Conservation (phyloP, 2,329 filamentous ascomycete species). For the Dactylonectria estremocensis region DNA sequence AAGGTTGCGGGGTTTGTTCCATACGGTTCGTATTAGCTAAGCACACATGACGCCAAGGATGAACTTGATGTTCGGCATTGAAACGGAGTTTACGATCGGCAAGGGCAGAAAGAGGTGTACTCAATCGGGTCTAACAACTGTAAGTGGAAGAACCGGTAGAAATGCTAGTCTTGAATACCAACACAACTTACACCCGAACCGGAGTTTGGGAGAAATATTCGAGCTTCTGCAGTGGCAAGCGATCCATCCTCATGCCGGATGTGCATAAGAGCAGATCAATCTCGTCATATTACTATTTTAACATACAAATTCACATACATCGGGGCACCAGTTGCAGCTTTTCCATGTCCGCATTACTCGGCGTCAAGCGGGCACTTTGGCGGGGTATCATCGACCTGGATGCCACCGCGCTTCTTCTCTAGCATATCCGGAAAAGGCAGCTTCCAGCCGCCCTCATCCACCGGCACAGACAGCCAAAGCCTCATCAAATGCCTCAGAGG, state of each 20-base stretch:
- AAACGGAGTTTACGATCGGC: background rate
- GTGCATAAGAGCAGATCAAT: too few relatives aligned
- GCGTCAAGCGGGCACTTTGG: conserved; percentile 84
- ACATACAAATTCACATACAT: too few relatives aligned
- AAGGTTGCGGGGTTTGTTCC: background rate
- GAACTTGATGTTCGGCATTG: background rate
- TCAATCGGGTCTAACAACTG: background rate
- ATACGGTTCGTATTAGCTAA: background rate
- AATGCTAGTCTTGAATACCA: background rate
- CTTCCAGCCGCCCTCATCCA: conserved; percentile 87
- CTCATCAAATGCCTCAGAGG: conserved; percentile 85
- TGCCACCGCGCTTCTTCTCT: conserved; percentile 90
- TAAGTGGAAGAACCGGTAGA: background rate
- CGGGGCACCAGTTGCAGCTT: too few relatives aligned
- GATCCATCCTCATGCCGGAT: too few relatives aligned
- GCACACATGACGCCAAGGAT: background rate
- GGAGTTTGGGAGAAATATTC: background rate
- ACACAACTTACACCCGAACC: background rate
- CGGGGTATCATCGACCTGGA: conserved; percentile 86
- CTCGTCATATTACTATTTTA: too few relatives aligned
- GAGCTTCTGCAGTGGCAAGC: background rate
- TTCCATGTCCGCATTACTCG: conserved; percentile 66
- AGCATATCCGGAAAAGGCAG: conserved; percentile 85
- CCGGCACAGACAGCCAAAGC: conserved; percentile 87
- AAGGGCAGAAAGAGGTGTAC: background rate